Percentiles rank a stretch among this genome's conserved stretches.
phyloP scores from a whole-genome alignment of 352 stramenopile species.

The Albugo laibachii region DNA sequence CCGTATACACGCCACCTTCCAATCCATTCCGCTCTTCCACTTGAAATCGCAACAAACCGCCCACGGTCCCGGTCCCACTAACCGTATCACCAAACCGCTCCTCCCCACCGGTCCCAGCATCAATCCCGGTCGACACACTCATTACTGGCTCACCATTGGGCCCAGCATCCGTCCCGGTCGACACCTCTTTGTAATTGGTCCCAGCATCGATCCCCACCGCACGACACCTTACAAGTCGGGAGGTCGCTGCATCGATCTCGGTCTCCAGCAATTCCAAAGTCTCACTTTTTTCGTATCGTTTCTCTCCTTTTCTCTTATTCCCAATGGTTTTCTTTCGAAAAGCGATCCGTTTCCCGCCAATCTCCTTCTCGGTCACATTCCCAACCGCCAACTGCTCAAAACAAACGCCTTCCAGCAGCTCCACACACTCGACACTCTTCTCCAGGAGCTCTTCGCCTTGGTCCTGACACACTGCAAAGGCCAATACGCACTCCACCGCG shows the following conservation, averaged over 20 bases:
- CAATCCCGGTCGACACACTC: not conserved
- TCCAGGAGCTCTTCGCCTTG: slow-evolving; percentile 36
- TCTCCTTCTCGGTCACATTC: slow-evolving; percentile 19
- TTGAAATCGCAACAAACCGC: too few relatives aligned
- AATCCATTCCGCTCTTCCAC: not conserved
- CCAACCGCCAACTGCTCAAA: slow-evolving; percentile 50
- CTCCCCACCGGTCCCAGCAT: not conserved
- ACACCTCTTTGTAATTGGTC: slow-evolving; percentile 10
- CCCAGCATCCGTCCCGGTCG: too few relatives aligned
- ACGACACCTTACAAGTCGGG: not conserved
- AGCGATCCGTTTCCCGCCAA: too few relatives aligned
- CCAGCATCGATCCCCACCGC: slow-evolving; percentile 24
- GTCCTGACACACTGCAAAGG: slow-evolving; percentile 37
- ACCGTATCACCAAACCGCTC: too few relatives aligned
- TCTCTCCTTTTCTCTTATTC: too few relatives aligned
- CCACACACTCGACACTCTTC: slow-evolving; percentile 43
- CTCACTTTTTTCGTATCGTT: slow-evolving; percentile 40
- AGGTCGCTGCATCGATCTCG: not conserved
- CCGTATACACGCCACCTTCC: slow-evolving; percentile 23
- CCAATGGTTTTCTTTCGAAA: too few relatives aligned
- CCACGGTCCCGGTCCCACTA: too few relatives aligned
- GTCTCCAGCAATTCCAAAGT: slow-evolving; percentile 13
- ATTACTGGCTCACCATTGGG: not conserved
- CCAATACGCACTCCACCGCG: slow-evolving; percentile 54
- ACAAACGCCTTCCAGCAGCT: slow-evolving; percentile 36